Conservation (phyloP, 495 filamentous ascomycete species). For the Pseudomonodictys pantanalensis region DNA sequence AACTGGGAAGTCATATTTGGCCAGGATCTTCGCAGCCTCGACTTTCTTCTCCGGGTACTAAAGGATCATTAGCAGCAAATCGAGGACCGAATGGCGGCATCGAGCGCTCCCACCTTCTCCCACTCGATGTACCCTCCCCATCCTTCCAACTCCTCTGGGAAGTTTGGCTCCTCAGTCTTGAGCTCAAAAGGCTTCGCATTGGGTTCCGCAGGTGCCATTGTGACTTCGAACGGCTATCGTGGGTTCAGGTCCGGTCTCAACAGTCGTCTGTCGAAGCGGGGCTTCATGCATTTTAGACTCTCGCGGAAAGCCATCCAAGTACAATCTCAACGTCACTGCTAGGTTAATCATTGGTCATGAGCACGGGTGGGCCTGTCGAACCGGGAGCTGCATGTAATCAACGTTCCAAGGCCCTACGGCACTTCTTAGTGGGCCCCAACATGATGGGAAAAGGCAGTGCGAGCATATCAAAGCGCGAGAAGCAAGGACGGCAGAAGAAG, state of each 20-base stretch:
- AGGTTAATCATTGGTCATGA: background rate
- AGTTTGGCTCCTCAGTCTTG: conserved; percentile 16
- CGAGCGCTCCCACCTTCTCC: conserved; percentile 44
- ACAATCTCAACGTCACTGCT: background rate
- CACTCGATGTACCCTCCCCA: conserved; percentile 59
- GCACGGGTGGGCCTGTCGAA: background rate
- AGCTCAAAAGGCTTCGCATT: conserved; percentile 15
- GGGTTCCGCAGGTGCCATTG: conserved; percentile 24
- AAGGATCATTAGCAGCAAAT: no score
- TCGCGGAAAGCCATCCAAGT: background rate
- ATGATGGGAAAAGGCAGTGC: no score
- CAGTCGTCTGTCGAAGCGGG: background rate
- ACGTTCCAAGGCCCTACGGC: background rate
- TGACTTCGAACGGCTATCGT: background rate
- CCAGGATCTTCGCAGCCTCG: conserved; percentile 54
- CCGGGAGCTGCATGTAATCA: background rate
- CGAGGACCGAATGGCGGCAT: no score
- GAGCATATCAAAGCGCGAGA: no score
- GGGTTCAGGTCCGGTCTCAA: background rate
- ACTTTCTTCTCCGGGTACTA: conserved; percentile 64
- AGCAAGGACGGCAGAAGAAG: no score
- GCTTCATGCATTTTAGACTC: background rate
- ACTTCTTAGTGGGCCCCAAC: background rate
- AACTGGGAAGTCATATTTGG: conserved; percentile 53
- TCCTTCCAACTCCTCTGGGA: conserved; percentile 21